Percentiles rank a stretch among this genome's conserved stretches.
phyloP scores from a whole-genome alignment of 805 yeast species.

The Saccharomyces jurei region DNA sequence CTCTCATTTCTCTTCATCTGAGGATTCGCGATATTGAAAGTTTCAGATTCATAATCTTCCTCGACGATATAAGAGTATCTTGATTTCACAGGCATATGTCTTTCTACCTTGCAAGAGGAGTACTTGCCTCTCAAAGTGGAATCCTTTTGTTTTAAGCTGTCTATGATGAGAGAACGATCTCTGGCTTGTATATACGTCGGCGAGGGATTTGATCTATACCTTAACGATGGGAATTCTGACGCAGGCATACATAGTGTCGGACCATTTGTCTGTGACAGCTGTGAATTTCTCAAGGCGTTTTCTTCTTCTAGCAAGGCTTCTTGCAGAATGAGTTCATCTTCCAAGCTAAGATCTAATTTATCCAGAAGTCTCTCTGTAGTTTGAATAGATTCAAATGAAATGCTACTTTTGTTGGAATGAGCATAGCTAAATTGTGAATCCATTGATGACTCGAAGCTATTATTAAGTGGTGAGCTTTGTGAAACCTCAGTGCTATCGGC shows the following conservation, averaged over 20 bases:
- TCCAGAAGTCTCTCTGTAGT: conserved; percentile 29
- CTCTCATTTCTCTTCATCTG: background rate
- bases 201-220: conserved; percentile 4
- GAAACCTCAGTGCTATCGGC: background rate
- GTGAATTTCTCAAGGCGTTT: background rate
- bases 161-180: background rate
- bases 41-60: conserved; percentile 19
- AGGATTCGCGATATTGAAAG: background rate
- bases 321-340: conserved; percentile 27
- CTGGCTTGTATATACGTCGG: background rate
- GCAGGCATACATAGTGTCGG: conserved; percentile 27
- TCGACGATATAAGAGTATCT: conserved; percentile 30
- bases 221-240: conserved; percentile 26
- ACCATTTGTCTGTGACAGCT: background rate
- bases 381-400: conserved; percentile 26
- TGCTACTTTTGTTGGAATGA: conserved; percentile 13
- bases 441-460: background rate
- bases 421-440: background rate
- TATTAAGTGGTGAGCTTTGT: background rate
- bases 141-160: background rate
- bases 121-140: conserved; percentile 11
- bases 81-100: conserved; percentile 20
- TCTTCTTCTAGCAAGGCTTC: conserved; percentile 20
- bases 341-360: conserved; percentile 25
- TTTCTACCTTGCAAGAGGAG: conserved; percentile 21